These are phyloP conservation scores for Paracoccidioides brasiliensis DNA, from an alignment of 2,329 filamentous ascomycete genomes.

Conservation along the genomic window DNA sequence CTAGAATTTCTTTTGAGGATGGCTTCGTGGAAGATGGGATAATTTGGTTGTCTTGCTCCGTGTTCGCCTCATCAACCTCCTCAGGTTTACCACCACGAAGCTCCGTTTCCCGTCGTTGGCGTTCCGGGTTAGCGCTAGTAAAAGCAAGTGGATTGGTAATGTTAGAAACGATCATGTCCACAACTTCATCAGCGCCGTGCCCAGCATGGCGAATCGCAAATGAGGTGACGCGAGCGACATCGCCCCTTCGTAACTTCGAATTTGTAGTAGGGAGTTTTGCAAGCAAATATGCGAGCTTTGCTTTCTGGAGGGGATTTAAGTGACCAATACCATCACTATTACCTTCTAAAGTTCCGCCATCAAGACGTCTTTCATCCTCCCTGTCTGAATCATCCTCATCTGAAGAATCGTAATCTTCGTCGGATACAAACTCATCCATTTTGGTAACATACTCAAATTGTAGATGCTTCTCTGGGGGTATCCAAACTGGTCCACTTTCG, in stretches of 20 bases:
- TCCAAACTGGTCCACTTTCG: constrained; percentile 66
- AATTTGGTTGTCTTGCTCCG: constrained; percentile 23
- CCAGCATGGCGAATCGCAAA: constrained; percentile 85
- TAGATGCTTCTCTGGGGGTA: constrained; percentile 57
- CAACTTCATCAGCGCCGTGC: constrained; percentile 75
- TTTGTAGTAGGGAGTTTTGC: constrained; percentile 65
- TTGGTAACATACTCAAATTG: constrained; percentile 67
- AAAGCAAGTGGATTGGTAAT: constrained; percentile 63
- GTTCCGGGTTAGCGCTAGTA: constrained; percentile 53
- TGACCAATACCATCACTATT: constrained; percentile 45
- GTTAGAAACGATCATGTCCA: constrained; percentile 77
- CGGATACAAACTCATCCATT: constrained; percentile 67
- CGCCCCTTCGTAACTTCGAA: constrained; percentile 63
- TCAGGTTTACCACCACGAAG: constrained; percentile 16
- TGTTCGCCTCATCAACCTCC: constrained; percentile 18
- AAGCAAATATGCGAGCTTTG: constrained; percentile 73
- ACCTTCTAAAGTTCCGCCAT: constrained; percentile 32
- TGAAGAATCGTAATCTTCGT: constrained; percentile 74
- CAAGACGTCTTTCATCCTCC: constrained; percentile 32
- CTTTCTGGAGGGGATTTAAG: constrained; percentile 69
- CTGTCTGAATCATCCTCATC: constrained; percentile 59
- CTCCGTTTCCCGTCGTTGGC: constrained; percentile 9
- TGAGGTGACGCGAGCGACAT: constrained; percentile 71
- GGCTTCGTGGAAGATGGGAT: constrained; percentile 22
- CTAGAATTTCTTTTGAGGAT: constrained; percentile 36